A percentile compares a stretch with the other conserved stretches of the same genome.
These are phyloP conservation scores for Amaranthus cruentus DNA, from an alignment of 148 eudicot genomes.

Conservation along the genomic window DNA sequence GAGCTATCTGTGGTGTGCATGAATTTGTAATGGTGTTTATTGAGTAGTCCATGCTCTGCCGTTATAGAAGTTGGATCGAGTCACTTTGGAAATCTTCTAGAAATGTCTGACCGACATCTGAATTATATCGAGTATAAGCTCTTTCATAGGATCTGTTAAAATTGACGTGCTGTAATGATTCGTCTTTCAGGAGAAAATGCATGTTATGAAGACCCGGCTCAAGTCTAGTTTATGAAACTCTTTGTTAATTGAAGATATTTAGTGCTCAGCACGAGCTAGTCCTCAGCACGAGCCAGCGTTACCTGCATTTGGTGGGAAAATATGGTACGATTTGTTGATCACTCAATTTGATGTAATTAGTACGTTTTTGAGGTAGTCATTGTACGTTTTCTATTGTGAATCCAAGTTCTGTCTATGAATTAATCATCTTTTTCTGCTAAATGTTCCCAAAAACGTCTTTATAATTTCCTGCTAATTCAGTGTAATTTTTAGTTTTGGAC, in stretches of 20 bases:
- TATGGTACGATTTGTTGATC: neutral
- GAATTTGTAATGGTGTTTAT: neutral
- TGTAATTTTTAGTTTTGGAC: too few relatives aligned
- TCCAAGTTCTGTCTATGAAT: too few relatives aligned
- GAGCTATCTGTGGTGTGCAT: neutral
- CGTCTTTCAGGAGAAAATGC: constrained; percentile 9
- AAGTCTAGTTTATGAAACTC: neutral
- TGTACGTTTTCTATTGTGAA: too few relatives aligned
- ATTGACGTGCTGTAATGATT: neutral
- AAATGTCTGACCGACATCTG: too few relatives aligned
- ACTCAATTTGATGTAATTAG: too few relatives aligned
- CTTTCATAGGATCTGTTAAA: neutral
- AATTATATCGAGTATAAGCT: too few relatives aligned
- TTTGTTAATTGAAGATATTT: neutral
- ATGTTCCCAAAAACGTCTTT: too few relatives aligned
- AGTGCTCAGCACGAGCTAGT: neutral
- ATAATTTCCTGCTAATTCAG: too few relatives aligned
- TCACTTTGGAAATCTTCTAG: neutral
- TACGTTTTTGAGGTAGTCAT: too few relatives aligned
- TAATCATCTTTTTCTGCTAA: too few relatives aligned
- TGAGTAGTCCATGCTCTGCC: neutral
- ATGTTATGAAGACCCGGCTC: constrained; percentile 4
- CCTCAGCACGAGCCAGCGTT: neutral
- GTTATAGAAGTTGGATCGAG: too few relatives aligned
- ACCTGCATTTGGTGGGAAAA: neutral